A percentile compares a stretch with the other conserved stretches of the same genome.
phyloP scores from a whole-genome alignment of 805 yeast species.

The Ogataea pini region DNA sequence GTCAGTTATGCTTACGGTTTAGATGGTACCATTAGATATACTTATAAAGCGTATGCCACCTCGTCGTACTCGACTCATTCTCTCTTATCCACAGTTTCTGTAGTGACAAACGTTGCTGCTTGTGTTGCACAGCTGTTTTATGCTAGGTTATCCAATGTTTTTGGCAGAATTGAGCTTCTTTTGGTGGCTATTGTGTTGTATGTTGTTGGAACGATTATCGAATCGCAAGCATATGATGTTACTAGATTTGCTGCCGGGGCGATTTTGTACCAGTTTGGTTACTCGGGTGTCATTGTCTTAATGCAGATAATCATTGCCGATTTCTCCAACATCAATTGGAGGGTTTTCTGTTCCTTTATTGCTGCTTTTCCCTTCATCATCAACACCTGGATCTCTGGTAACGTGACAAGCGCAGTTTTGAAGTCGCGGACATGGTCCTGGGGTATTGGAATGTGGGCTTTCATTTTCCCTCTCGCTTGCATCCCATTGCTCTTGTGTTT shows the following conservation, averaged over 20 bases:
- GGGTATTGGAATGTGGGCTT: slow-evolving; percentile 83
- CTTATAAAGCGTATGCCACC: slow-evolving; percentile 58
- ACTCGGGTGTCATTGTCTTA: slow-evolving; percentile 61
- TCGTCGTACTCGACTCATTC: slow-evolving; percentile 55
- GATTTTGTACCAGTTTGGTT: slow-evolving; percentile 55
- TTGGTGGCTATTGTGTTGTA: slow-evolving; percentile 54
- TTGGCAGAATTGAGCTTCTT: slow-evolving; percentile 60
- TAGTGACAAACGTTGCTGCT: slow-evolving; percentile 58
- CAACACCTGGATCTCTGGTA: slow-evolving; percentile 77
- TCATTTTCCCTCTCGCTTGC: slow-evolving; percentile 65
- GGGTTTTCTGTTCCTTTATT: slow-evolving; percentile 61
- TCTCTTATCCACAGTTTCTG: slow-evolving; percentile 57
- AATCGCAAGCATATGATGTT: slow-evolving; percentile 59
- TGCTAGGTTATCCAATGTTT: slow-evolving; percentile 65
- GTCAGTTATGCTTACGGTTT: slow-evolving; percentile 61
- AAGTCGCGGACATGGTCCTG: slow-evolving; percentile 55
- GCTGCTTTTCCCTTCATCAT: slow-evolving; percentile 74
- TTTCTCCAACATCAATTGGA: slow-evolving; percentile 67
- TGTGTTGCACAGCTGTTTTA: slow-evolving; percentile 67
- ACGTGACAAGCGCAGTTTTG: slow-evolving; percentile 45
- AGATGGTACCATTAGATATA: slow-evolving; percentile 50
- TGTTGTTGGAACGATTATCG: slow-evolving; percentile 62
- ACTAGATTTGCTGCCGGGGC: slow-evolving; percentile 66
- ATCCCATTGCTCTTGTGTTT: slow-evolving; percentile 59
- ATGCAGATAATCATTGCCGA: slow-evolving; percentile 64